Evolutionary conservation across 176 grass and related monocot species (phyloP), one percentile per base, ranked within the genome.

Genomic region (Bonia amplexicaulis): DNA sequence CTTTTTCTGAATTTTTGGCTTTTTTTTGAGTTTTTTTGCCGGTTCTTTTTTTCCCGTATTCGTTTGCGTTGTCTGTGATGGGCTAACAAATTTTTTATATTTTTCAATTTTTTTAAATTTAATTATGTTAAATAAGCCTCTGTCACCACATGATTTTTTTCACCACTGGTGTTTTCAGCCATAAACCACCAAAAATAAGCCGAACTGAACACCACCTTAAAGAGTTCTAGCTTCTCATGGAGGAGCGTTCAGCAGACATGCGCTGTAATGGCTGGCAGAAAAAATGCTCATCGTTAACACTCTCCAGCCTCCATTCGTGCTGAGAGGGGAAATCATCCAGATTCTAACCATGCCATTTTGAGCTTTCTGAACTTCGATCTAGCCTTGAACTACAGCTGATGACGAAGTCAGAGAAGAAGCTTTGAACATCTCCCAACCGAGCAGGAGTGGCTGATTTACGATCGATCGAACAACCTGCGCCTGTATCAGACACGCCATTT

Each of bases 401-500:
- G 14, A 26, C 3, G 29, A 52, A 70, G 7, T 4, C 42, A 9
- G 14, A 47, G 17, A 35, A 19, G 15, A 49, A 77, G 23, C 9
- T 49, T 26, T 51, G 29, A 20, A 37, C 31, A 2, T 22, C 15
- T n/a, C 11, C 69, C 69, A 76, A 60, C 70, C 5, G 26, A 42
- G 66, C 20, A n/a, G n/a, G 63, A 76, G 77, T 54, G 74, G 71
- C 23, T 71, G 71, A 42, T 46, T 54, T 31, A 29, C 59, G 69
- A 69, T 68, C 27, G 37, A 75, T 69, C 49, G 3, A 39, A 11
- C 49, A 82, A 46, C 72, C 78, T 71, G 72, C 6, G 16, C 41
- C 83, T 82, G 63, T 47, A 47, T 53, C 45, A 75, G 78, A 73
- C 57, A 78, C 86, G 66, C 84, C 74, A 40, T 86, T 54, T 82